Evolutionary conservation across 176 grass and related monocot species (phyloP), one percentile per base, ranked within the genome.

Genomic region (Melocanna baccifera): DNA sequence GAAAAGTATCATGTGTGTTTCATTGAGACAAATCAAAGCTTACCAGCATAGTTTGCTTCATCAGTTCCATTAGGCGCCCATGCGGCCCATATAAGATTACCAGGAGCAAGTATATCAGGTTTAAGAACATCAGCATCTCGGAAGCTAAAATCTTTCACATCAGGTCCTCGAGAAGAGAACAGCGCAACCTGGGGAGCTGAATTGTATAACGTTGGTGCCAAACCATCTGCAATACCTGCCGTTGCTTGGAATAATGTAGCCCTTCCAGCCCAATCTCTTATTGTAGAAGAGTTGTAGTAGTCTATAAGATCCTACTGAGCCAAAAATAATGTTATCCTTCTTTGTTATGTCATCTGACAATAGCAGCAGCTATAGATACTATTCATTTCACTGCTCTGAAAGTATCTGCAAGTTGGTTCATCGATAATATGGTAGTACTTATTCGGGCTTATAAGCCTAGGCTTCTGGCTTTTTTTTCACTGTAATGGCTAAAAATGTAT

Each of bases 71-170:
- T 96, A 78, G 93, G 96, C 0, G 96, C 84, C 93, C 96, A 99
- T 71, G 96, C 96, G 36, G 96, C 72, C 96, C 96, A 99, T 85
- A 99, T 96, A 69, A 94, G 90, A 92, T 94, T 94, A 19, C 96
- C 96, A 83, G 93, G 96, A 80, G 96, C 91, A 5, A 99, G 89
- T 75, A 99, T 94, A 42, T 99, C 93, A 75, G 96, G 96, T 72
- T 99, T 99, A 32, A 99, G 93, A 57, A 99, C 88, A 84, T 99
- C 96, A 64, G 96, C 96, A 78, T 99, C 96, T 93, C 94, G 90
- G 86, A 99, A 99, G 67, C 91, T 99, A 79, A 99, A 99, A 92
- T 99, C 96, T 79, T 96, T 99, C 34, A 99, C 96, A 91, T 96
- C 96, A 47, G 96, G 96, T 28, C 96, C 96, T 85, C 96, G 77